Evolutionary conservation across 1,284 basidiomycete genomes (phyloP), one percentile per base, ranked within the genome.

Genomic region (Sporisorium iseilematis-ciliati): DNA sequence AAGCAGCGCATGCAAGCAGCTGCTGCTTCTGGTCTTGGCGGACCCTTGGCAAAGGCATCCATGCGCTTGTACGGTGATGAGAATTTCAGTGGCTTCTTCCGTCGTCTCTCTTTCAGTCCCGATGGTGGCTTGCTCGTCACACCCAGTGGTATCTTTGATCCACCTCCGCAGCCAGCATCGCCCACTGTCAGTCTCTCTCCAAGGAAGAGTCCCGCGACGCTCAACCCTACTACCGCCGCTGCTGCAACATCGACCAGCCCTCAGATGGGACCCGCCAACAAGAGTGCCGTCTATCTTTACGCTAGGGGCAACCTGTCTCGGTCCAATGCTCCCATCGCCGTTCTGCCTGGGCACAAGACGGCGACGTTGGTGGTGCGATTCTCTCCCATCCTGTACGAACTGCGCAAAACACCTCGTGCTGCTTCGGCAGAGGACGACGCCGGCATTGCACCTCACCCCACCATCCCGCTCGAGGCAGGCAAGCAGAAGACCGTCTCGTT

Each of bases 281-380:
- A 87, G 75, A 88, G 88, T 16, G 88, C 94, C 0, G 96, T 98
- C 18, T 98, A 93, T 87, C 93, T 99, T 78, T 99, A 99, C 86
- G 94, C 94, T 4, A 90, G 96, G 35, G 93, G 93, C 21, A 97
- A 96, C 86, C 92, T 99, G 12, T 50, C 62, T 6, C 67, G 68
- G 5, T 74, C 78, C 1, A 89, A 93, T 50, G 91, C 93, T 0
- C 96, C 97, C 0, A 91, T 99, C 61, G 96, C 95, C 2, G 94
- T 95, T 82, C 88, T 99, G 3, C 95, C 97, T 0, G 97, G 97
- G 0, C 94, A 98, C 87, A 95, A 95, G 87, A 96, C 96, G 70
- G 92, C 95, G 0, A 94, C 93, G 77, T 91, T 98, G 2, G 95
- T 93, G 0, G 94, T 99, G 50, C 89, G 91, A 54, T 99, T 99